Evolutionary conservation across 768 basidiomycete genomes (phyloP).

Genomic region (Neoboletus subvelutipes): DNA sequence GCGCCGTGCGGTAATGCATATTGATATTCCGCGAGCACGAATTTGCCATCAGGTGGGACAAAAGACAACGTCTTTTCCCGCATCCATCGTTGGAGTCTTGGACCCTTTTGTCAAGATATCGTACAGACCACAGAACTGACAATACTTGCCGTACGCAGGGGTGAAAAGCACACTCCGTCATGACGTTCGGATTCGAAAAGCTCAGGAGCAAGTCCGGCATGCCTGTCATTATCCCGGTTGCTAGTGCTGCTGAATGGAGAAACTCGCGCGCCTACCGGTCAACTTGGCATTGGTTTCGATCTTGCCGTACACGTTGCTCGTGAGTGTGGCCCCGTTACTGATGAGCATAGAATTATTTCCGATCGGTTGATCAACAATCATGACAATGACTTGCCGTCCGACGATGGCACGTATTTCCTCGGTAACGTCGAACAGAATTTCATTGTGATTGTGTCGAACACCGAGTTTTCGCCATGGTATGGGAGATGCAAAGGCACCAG

Average conservation of each 20-base stretch:
- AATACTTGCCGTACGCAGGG: slow-evolving; percentile 79
- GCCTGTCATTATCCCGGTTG: slow-evolving; percentile 42
- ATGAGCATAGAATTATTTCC: background rate
- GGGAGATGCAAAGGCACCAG: slow-evolving; percentile 74
- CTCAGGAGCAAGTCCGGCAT: slow-evolving; percentile 85
- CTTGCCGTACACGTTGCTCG: slow-evolving; percentile 69
- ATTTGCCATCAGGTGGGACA: slow-evolving; percentile 90
- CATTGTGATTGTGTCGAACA: slow-evolving; percentile 81
- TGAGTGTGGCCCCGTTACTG: slow-evolving; percentile 68
- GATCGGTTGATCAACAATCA: background rate
- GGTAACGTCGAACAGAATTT: slow-evolving; percentile 88
- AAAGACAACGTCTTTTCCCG: slow-evolving; percentile 81
- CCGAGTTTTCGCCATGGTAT: slow-evolving; percentile 93
- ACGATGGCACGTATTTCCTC: slow-evolving; percentile 68
- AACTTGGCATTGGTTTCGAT: slow-evolving; percentile 76
- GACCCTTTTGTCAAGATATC: slow-evolving; percentile 7
- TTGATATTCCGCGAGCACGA: slow-evolving; percentile 82
- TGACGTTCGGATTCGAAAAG: slow-evolving; percentile 70
- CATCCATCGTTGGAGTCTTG: slow-evolving; percentile 76
- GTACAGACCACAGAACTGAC: background rate
- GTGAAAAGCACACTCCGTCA: slow-evolving; percentile 86
- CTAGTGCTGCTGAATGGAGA: background rate
- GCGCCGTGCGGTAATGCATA: slow-evolving; percentile 44
- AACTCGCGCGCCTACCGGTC: slow-evolving; percentile 53
- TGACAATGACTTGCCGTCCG: slow-evolving; percentile 24